Conservation (phyloP, 2,329 filamentous ascomycete species). For the Verruconis gallopava region DNA sequence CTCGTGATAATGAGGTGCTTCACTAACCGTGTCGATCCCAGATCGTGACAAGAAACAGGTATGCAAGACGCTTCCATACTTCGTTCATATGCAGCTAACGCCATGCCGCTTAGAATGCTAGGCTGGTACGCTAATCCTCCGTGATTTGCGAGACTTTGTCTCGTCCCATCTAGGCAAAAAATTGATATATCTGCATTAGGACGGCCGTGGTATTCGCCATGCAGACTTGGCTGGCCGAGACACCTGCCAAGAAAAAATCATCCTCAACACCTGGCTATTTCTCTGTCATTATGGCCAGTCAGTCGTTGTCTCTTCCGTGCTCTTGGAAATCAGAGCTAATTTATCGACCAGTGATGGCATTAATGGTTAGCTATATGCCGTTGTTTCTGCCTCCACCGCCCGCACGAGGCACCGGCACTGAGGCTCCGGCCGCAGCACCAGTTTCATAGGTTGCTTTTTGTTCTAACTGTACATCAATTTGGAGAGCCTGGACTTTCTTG, state of each 20-base stretch:
- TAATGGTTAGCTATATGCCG: constrained; percentile 45
- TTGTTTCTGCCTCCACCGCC: constrained; percentile 48
- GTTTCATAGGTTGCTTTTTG: constrained; percentile 19
- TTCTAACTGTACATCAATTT: too few species aligned
- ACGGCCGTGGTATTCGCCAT: constrained; percentile 60
- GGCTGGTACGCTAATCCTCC: constrained; percentile 38
- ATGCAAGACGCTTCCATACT: too few species aligned
- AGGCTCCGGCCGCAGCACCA: constrained; percentile 35
- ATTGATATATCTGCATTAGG: constrained; percentile 37
- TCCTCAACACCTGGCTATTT: constrained; percentile 59
- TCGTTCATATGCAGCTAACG: too few species aligned
- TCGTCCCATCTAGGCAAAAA: constrained; percentile 11
- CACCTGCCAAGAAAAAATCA: constrained; percentile 50
- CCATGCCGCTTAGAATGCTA: constrained; percentile 52
- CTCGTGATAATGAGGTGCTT: constrained; percentile 16
- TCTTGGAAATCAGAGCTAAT: constrained; percentile 5
- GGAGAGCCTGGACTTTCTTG: too few species aligned
- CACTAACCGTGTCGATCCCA: constrained; percentile 17
- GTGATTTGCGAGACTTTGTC: neutral
- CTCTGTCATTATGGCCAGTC: constrained; percentile 67
- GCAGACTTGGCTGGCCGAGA: constrained; percentile 67
- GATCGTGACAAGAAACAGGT: constrained; percentile 89
- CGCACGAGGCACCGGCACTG: constrained; percentile 29
- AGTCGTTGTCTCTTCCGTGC: constrained; percentile 21
- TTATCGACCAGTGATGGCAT: constrained; percentile 26